Conservation (phyloP, 495 filamentous ascomycete genomes). For the Oleoguttula mirabilis region DNA sequence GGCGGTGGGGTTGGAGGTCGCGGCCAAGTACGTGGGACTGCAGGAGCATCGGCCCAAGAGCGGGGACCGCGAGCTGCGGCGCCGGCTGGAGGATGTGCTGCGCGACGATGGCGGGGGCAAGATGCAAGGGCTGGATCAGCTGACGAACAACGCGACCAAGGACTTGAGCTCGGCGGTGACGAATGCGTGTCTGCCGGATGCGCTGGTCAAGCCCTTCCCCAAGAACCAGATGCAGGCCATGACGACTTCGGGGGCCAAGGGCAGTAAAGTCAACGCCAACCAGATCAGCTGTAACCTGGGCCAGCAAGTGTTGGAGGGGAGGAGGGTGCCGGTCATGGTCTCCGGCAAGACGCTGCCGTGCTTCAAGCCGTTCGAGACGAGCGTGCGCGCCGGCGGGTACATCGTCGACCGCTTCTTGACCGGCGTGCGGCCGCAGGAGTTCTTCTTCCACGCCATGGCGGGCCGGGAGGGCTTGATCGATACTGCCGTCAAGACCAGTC, state of each 20-base stretch:
- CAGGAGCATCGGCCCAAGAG: constrained; percentile 45
- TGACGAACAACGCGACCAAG: constrained; percentile 61
- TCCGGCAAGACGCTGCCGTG: constrained; percentile 94
- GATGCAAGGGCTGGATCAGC: constrained; percentile 71
- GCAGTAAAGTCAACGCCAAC: constrained; percentile 83
- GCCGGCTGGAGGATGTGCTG: constrained; percentile 75
- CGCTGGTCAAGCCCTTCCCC: constrained; percentile 83
- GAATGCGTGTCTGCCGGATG: constrained; percentile 60
- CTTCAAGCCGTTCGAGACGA: constrained; percentile 83
- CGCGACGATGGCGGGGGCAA: constrained; percentile 87
- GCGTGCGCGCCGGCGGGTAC: constrained; percentile 85
- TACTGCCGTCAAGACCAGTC: constrained; percentile 95
- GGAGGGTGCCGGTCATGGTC: constrained; percentile 92
- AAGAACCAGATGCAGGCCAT: constrained; percentile 98
- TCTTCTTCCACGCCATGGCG: constrained; percentile 99
- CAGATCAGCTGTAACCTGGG: constrained; percentile 96
- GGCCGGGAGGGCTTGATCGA: constrained; percentile 97
- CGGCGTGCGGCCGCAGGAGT: constrained; percentile 92
- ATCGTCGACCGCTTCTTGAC: constrained; percentile 95
- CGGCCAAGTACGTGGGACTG: constrained; percentile 84
- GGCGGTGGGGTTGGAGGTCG: constrained; percentile 68
- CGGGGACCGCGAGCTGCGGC: constrained; percentile 56
- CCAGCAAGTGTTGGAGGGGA: constrained; percentile 91
- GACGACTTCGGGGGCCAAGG: constrained; percentile 95
- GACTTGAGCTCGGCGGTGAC: constrained; percentile 71